Evolutionary conservation across 1,139 yeast species (phyloP).

Genomic region (Sugiyamaella sp.): DNA sequence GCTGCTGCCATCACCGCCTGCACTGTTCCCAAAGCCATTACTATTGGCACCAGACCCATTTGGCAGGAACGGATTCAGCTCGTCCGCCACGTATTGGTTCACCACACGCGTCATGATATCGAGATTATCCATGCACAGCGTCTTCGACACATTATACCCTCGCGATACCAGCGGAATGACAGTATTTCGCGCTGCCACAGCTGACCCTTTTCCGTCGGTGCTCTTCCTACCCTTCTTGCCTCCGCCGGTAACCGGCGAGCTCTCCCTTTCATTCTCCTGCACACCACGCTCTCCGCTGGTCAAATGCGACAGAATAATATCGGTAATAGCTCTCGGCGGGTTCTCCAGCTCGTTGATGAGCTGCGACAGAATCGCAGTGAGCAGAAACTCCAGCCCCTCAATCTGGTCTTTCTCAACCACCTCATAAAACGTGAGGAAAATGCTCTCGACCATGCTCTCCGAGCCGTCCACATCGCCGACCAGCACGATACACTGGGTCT

Average conservation of each 20-base stretch:
- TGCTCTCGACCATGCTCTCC: conserved; percentile 53
- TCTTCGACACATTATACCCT: conserved; percentile 67
- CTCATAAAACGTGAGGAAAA: conserved; percentile 68
- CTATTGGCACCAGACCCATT: too few relatives aligned
- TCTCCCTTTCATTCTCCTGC: conserved; percentile 20
- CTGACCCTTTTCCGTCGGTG: background rate
- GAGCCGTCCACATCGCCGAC: conserved; percentile 75
- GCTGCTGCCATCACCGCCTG: conserved; percentile 22
- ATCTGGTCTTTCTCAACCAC: conserved; percentile 43
- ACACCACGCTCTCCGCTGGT: conserved; percentile 36
- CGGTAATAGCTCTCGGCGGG: conserved; percentile 65
- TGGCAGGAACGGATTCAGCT: conserved; percentile 46
- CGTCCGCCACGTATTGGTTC: conserved; percentile 80
- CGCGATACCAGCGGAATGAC: conserved; percentile 48
- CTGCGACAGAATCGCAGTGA: conserved; percentile 72
- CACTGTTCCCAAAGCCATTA: too few relatives aligned
- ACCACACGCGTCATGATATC: conserved; percentile 78
- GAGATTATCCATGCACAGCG: conserved; percentile 68
- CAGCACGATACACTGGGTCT: conserved; percentile 76
- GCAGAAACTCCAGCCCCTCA: conserved; percentile 54
- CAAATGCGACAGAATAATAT: conserved; percentile 61
- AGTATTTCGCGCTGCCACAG: conserved; percentile 35
- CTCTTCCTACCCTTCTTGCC: background rate
- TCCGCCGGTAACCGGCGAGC: background rate
- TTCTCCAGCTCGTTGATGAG: conserved; percentile 73